These are phyloP conservation scores for Phytophthora boehmeriae DNA, from an alignment of 352 stramenopile genomes.

Conservation along the genomic window DNA sequence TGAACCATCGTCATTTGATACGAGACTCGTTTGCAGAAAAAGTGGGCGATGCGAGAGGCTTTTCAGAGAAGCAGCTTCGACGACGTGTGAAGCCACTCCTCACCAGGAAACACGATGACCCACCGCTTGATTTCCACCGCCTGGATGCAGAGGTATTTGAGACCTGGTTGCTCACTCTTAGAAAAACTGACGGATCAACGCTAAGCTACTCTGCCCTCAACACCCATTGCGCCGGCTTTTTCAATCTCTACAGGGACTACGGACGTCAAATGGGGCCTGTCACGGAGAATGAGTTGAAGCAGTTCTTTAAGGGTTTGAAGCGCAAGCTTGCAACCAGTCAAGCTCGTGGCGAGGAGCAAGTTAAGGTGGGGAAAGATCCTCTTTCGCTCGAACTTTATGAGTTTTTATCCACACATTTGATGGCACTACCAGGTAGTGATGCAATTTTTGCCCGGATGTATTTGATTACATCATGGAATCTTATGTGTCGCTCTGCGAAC, in stretches of 20 bases:
- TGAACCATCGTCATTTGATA: no score
- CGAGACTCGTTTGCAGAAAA: no score
- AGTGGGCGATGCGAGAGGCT: no score
- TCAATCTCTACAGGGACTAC: conserved; percentile 9
- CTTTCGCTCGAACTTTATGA: conserved; percentile 6
- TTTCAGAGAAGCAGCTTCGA: no score
- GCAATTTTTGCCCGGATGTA: conserved; percentile 9
- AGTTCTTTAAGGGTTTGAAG: conserved; percentile 6
- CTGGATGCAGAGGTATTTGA: conserved; percentile 13
- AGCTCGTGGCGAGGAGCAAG: not conserved
- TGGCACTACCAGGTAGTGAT: conserved; percentile 6
- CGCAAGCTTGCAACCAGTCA: not conserved
- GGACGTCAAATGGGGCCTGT: not conserved
- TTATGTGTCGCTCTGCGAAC: conserved; percentile 17
- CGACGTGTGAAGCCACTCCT: conserved; percentile 17
- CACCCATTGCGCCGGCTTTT: conserved; percentile 7
- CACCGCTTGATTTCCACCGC: conserved; percentile 15
- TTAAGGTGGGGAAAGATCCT: conserved; percentile 6
- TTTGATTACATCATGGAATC: conserved; percentile 16
- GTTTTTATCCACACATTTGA: conserved; percentile 4
- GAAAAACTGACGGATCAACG: conserved; percentile 8
- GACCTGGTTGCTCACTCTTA: conserved; percentile 26
- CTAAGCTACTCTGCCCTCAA: conserved; percentile 25
- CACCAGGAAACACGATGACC: not conserved
- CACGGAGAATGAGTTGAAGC: conserved; percentile 7